Conservation (phyloP, 2,329 filamentous ascomycete species). For the Biscogniauxia marginata region DNA sequence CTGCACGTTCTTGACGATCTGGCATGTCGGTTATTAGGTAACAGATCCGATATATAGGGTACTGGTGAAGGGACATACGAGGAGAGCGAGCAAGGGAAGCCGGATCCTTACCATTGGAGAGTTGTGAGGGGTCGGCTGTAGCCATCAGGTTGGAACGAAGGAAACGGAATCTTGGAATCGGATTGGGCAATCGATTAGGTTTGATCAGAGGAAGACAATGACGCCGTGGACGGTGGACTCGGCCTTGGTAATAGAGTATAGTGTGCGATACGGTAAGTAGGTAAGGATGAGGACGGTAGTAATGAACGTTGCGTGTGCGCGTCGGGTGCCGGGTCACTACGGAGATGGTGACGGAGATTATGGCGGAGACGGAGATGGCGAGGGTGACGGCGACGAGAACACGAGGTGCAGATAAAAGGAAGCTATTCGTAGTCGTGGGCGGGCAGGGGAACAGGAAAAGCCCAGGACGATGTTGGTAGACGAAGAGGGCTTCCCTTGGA, state of each 20-base stretch:
- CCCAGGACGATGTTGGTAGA: neutral
- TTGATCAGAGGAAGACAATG: neutral
- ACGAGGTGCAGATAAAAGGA: no score
- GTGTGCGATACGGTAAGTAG: neutral
- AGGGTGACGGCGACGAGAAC: no score
- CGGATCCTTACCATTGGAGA: conserved; percentile 3
- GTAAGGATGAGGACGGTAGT: no score
- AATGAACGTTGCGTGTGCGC: neutral
- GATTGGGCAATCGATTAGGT: neutral
- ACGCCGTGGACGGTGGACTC: neutral
- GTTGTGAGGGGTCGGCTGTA: neutral
- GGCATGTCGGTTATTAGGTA: conserved; percentile 31
- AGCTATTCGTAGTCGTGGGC: no score
- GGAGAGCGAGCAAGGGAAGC: conserved; percentile 1
- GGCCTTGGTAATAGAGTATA: neutral
- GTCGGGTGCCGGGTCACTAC: no score
- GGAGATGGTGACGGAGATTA: no score
- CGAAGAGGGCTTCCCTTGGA: neutral
- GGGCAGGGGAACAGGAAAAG: no score
- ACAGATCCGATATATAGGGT: neutral
- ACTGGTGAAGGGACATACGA: neutral
- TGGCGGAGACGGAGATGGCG: no score
- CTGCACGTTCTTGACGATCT: conserved; percentile 64
- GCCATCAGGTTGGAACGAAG: neutral
- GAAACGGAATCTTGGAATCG: neutral